Conservation (phyloP, 2,329 filamentous ascomycete genomes). For the Talaromyces rugulosus region DNA sequence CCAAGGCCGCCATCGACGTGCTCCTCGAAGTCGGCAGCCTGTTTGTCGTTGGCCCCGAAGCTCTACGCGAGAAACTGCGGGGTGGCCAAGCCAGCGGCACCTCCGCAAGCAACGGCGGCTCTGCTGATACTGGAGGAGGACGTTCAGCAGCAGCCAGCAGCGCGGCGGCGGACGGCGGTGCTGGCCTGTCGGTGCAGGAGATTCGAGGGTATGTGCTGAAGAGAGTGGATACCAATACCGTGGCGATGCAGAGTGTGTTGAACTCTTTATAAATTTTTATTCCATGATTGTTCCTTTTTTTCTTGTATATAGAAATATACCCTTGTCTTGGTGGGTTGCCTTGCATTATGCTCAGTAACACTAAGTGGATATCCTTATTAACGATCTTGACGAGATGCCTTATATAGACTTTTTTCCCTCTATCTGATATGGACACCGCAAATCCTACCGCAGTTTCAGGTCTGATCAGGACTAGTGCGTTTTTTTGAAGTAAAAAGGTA, state of each 20-base stretch:
- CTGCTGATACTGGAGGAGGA: neutral
- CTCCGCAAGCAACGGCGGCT: constrained; percentile 25
- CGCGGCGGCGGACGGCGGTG: constrained; percentile 31
- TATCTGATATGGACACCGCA: neutral
- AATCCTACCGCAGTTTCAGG: neutral
- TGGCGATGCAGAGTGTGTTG: constrained; percentile 79
- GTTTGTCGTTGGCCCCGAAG: constrained; percentile 86
- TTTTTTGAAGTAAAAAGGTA: too few species aligned
- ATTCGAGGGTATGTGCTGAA: constrained; percentile 80
- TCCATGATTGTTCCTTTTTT: neutral
- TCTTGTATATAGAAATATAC: constrained; percentile 1
- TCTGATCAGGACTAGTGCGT: neutral
- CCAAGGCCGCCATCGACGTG: constrained; percentile 65
- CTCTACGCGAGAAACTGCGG: constrained; percentile 66
- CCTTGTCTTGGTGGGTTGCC: neutral
- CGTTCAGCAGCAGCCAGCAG: constrained; percentile 15
- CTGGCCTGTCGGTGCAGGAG: constrained; percentile 42
- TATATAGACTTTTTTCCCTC: too few species aligned
- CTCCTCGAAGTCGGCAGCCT: constrained; percentile 90
- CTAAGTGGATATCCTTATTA: too few species aligned
- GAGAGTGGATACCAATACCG: constrained; percentile 76
- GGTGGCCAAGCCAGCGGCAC: constrained; percentile 48
- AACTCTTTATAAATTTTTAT: constrained; percentile 50
- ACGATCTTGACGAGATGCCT: too few species aligned
- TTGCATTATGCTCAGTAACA: too few species aligned